phyloP scores from a whole-genome alignment of 495 filamentous ascomycete species.

The Evansstolkia leycettana region DNA sequence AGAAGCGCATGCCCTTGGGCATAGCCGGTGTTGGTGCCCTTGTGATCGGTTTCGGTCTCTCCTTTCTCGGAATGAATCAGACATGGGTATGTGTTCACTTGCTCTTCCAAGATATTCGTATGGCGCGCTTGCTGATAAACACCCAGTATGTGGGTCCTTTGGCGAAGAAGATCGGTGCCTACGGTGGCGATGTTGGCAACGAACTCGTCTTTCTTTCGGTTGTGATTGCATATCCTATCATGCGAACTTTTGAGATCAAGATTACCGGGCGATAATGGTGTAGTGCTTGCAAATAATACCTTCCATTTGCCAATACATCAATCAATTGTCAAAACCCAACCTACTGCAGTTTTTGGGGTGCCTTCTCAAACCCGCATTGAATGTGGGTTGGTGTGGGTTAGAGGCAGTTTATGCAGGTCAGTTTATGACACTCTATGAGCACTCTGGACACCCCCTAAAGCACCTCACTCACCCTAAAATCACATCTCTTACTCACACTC shows the following conservation, averaged over 20 bases:
- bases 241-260: conserved; percentile 5
- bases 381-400: no score
- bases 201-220: conserved; percentile 2
- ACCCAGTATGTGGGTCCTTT: conserved; percentile 4
- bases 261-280: conserved; percentile 4
- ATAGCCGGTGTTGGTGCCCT: conserved; percentile 3
- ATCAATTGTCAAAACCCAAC: no score
- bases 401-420: no score
- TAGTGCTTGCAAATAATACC: no score
- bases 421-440: no score
- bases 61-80: conserved; percentile 8
- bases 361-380: no score
- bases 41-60: conserved; percentile 3
- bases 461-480: no score
- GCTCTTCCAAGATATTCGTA: not conserved
- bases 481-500: no score
- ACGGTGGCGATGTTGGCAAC: conserved; percentile 8
- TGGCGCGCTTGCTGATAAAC: not conserved
- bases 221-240: conserved; percentile 4
- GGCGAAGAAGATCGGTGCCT: conserved; percentile 5
- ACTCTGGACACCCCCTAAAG: no score
- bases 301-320: no score
- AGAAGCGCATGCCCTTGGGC: conserved; percentile 4
- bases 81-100: conserved; percentile 6
- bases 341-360: no score